Base-by-base conservation (phyloP, 2,329 filamentous ascomycete species). In the Aspergillus phoenicis region DNA sequence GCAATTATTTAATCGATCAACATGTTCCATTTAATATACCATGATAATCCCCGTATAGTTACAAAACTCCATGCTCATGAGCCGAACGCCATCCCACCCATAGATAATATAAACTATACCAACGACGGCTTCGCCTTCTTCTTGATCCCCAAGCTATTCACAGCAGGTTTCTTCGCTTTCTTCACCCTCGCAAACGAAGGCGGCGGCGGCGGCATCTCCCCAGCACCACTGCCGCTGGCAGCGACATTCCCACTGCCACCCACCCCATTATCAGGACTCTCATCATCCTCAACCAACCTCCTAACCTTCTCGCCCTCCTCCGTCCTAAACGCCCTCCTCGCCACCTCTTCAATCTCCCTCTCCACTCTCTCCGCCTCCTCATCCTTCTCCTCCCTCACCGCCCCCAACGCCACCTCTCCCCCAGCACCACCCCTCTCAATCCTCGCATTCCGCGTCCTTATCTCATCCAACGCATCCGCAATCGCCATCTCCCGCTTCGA, bases 401-500 rank as follows among this genome's bases (percentile, higher is more conserved):
- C 86, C 3, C 86, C 81, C 13, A 77, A 66, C 41, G 76, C 80
- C 4, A 82, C 82, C 8, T 87, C 85, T 8, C 85, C 86, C 55
- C 89, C 88, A 3, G 86, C 82, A 62, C 91, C 88, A 8, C 89
- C 89, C 65, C 90, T 84, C 76, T 96, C 91, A 53, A 95, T 87
- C 64, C 93, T 84, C 7, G 95, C 95, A 78, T 99, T 99, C 65
- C 94, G 82, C 56, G 91, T 94, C 59, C 94, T 84, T 60, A 99
- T 97, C 79, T 97, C 93, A 76, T 99, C 95, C 58, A 99, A 80
- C 7, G 93, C 94, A 80, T 99, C 95, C 2, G 95, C 95, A 48
- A 97, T 91, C 17, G 91, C 91, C 93, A 99, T 99, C 78, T 99
- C 95, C 43, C 90, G 85, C 81, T 95, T 93, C 1, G 93, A 93